Base-by-base conservation (phyloP, 768 basidiomycete genomes). In the Saitozyma podzolica region DNA sequence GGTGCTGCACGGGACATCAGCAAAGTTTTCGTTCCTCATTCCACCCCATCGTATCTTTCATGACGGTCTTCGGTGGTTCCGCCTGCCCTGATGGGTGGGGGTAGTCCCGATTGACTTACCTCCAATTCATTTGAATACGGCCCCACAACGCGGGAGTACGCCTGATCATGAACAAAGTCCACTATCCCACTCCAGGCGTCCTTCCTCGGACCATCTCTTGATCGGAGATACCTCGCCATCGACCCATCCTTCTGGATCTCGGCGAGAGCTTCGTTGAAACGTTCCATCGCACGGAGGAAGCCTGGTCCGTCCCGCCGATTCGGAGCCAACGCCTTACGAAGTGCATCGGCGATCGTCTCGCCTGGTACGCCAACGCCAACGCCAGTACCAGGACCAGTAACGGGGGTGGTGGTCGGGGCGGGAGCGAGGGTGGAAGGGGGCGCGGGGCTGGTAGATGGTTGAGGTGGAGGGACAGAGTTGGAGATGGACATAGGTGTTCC, bases 61-160 rank as follows among this genome's bases (percentile, higher is more conserved):
- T 29, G 9, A 50, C n/a, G 17, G 19, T 58, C 29, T n/a, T 40
- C 20, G 39, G 16, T 11, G 29, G 7, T 8, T 19, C n/a, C 10
- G 5, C 58, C 29, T 29, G 29, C 29, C 29, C 29, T 29, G 29
- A 29, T 29, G 29, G 29, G 29, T 29, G 29, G 29, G 29, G 29
- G 29, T 29, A 29, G 29, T 29, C 29, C 29, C 29, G 29, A 29
- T 29, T 86, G 70, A 77, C 97, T 94, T 68, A 87, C 85, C 72
- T 85, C 87, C 58, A 98, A 83, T 60, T 84, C 85, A 56, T 86
- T 85, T n/a, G 93, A 86, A 70, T 90, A 86, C 0, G 96, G 96
- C 6, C 94, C 94, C 0, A 97, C 93, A 16, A 87, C 86, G 37
- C 96, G 86, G 73, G 97, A 92, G 73, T 99, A 98, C 43, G 88